Percentiles rank a stretch among this genome's conserved stretches.
Conservation (phyloP, 352 stramenopile genomes). For the Pythium dissotocum region DNA sequence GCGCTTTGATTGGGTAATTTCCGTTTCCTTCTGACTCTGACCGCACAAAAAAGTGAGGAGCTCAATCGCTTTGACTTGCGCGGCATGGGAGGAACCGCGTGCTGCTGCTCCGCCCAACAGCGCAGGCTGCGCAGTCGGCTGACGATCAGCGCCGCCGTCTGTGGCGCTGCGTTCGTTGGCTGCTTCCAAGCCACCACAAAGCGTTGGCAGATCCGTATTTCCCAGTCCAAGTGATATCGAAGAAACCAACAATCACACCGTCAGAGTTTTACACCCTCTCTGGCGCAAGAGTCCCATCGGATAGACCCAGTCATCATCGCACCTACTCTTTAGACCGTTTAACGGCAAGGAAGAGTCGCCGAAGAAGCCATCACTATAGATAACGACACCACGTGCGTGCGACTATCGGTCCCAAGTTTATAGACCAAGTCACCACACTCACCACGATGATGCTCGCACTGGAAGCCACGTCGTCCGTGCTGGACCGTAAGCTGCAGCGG, state of each 20-base stretch:
- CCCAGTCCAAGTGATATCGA: constrained; percentile 2
- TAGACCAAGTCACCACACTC: not conserved
- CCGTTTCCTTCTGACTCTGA: constrained; percentile 9
- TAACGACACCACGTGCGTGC: not conserved
- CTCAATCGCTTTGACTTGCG: not conserved
- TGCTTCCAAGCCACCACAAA: not conserved
- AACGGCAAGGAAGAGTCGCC: not conserved
- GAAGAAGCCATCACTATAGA: not conserved
- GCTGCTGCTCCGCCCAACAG: too few relatives aligned
- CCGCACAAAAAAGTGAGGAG: constrained; percentile 17
- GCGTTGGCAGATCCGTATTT: not conserved
- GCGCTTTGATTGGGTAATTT: constrained; percentile 26
- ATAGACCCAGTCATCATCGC: not conserved
- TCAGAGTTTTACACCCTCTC: too few relatives aligned
- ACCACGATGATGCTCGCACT: constrained; percentile 24
- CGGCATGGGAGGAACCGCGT: not conserved
- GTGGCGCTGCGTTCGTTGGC: not conserved
- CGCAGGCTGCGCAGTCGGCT: not conserved
- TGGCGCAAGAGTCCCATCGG: too few relatives aligned
- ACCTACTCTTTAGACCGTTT: not conserved
- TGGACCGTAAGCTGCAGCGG: constrained; percentile 15
- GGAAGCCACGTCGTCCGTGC: constrained; percentile 3
- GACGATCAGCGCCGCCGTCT: not conserved
- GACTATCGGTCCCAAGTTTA: not conserved
- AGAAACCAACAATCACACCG: not conserved